Base-by-base conservation (phyloP, 2,329 filamentous ascomycete genomes). In the Davidsoniella eucalypti region DNA sequence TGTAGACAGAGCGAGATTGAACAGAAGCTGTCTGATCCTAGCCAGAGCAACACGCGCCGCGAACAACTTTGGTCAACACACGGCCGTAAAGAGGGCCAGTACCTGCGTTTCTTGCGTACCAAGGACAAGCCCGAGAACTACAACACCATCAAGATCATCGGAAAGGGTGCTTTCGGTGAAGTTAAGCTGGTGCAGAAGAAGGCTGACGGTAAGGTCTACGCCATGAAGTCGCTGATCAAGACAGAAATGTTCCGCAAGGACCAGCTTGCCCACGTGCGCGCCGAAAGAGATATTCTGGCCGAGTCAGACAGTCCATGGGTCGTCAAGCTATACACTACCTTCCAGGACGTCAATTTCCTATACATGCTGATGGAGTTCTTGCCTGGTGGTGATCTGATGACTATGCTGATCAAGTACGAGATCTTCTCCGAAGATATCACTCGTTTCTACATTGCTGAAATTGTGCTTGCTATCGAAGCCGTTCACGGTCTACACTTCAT, bases 311-410 rank as follows among this genome's bases (percentile, higher is more conserved):
- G 92, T 62, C 90, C 92, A 4, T 98, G 92, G 92, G 86, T 98
- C 14, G 92, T 98, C 59, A 98, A 95, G 73, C 79, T 98, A 55
- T 94, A 86, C 69, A 95, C 92, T 10, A 96, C 92, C 0, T 98
- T 98, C 72, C 92, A 98, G 67, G 92, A 98, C 63, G 75, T 77
- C 43, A 90, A 92, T 57, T 98, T 95, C 69, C 72, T 98, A 36
- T 98, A 98, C 71, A 92, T 98, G 82, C 73, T 98, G 54, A 98
- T 98, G 92, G 92, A 98, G 67, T 98, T 96, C 67, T 75, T 98
- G 65, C 92, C 92, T 6, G 92, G 92, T 65, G 92, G 92, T 65
- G 92, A 98, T 69, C 67, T 98, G 64, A 98, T 98, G 92, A 98
- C 92, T 3, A 98, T 98, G 92, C 73, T 98, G 58, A 98, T 98